phyloP scores from a whole-genome alignment of 2,329 filamentous ascomycete genomes.

The Fusarium sp. region DNA sequence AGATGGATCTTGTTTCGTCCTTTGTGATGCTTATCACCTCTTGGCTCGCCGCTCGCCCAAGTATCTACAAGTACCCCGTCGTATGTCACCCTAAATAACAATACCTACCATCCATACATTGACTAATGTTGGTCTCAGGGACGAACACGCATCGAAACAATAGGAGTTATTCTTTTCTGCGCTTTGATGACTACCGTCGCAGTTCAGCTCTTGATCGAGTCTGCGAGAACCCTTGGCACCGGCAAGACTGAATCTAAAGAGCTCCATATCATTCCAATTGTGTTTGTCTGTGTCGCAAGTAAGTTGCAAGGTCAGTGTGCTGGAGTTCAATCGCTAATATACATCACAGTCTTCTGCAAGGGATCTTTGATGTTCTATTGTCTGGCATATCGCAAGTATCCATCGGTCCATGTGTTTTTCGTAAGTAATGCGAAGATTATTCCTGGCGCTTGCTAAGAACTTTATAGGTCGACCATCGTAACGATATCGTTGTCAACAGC shows the following conservation, averaged over 20 bases:
- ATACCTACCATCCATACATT: neutral
- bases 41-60: neutral
- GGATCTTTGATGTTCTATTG: neutral
- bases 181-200: constrained; percentile 3
- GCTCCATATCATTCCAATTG: neutral
- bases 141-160: neutral
- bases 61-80: constrained; percentile 8
- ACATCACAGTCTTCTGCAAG: neutral
- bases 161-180: constrained; percentile 7
- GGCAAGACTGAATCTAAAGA: constrained; percentile 1
- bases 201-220: constrained; percentile 4
- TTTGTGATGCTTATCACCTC: constrained; percentile 5
- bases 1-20: constrained; percentile 6
- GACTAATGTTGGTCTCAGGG: neutral
- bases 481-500: neutral
- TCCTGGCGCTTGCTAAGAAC: neutral
- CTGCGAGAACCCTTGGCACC: neutral
- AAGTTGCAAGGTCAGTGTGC: neutral
- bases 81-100: too few relatives aligned
- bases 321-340: neutral
- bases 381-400: constrained; percentile 1
- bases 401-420: constrained; percentile 8
- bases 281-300: constrained; percentile 3
- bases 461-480: constrained; percentile 1
- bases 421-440: too few relatives aligned